phyloP scores from a whole-genome alignment of 2,329 filamentous ascomycete genomes.

The Dendryphion nanum region DNA sequence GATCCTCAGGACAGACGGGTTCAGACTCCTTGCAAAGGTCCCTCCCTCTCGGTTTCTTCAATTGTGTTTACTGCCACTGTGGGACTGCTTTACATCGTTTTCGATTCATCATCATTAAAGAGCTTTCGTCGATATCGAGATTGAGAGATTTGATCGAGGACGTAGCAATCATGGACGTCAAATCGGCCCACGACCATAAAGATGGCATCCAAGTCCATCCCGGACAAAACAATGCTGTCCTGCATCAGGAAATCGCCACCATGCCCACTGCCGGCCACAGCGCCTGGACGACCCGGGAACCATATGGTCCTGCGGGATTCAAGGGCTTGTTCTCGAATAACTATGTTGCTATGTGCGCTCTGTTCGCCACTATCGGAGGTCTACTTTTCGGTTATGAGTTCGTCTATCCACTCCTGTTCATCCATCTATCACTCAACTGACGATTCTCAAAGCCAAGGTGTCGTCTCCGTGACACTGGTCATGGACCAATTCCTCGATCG shows the following conservation, averaged over 20 bases:
- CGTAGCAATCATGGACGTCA: too few species aligned
- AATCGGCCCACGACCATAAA: too few species aligned
- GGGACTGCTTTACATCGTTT: too few species aligned
- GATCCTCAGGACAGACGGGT: too few species aligned
- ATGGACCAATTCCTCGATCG: slow-evolving; percentile 52
- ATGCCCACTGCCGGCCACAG: slow-evolving; percentile 11
- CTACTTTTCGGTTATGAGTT: slow-evolving; percentile 52
- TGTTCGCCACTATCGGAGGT: slow-evolving; percentile 51
- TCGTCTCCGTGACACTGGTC: slow-evolving; percentile 48
- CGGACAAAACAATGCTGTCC: too few species aligned
- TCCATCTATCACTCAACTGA: neutral
- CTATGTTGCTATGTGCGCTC: slow-evolving; percentile 53
- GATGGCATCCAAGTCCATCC: too few species aligned
- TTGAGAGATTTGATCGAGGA: too few species aligned
- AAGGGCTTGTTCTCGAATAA: slow-evolving; percentile 48
- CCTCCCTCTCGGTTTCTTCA: too few species aligned
- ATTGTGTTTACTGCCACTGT: too few species aligned
- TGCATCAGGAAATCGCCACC: slow-evolving; percentile 21
- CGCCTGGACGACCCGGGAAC: slow-evolving; percentile 18
- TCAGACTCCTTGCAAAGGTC: too few species aligned
- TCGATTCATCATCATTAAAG: too few species aligned
- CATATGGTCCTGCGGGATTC: slow-evolving; percentile 40
- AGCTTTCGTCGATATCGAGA: too few species aligned
- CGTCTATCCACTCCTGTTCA: slow-evolving; percentile 1
- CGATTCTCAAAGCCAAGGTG: slow-evolving; percentile 34